These are phyloP conservation scores for Scutellaria baicalensis DNA, from an alignment of 257 asterid genomes.

Conservation along the genomic window DNA sequence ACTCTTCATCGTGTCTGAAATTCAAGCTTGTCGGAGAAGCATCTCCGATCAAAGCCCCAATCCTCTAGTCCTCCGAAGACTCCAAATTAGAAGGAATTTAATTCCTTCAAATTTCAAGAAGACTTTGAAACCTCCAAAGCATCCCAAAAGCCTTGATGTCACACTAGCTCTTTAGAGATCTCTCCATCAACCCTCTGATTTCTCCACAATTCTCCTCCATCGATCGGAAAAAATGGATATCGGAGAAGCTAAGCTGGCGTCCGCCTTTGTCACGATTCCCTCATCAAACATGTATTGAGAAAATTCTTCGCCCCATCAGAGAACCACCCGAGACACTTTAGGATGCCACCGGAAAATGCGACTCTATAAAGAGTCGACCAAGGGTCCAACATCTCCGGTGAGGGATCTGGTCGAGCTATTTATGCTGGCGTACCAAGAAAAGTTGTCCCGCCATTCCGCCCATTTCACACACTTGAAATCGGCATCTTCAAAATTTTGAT, in stretches of 20 bases:
- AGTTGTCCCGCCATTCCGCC: not conserved
- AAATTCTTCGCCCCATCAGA: slow-evolving; percentile 49
- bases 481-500: slow-evolving; percentile 36
- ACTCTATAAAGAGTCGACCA: slow-evolving; percentile 62
- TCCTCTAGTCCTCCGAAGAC: no score
- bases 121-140: no score
- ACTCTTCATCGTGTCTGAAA: no score
- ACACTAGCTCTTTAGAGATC: slow-evolving; percentile 75
- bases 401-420: slow-evolving; percentile 73
- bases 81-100: no score
- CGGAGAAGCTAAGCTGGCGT: slow-evolving; percentile 55
- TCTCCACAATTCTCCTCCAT: slow-evolving; percentile 2
- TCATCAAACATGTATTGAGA: slow-evolving; percentile 45
- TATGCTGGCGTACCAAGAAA: slow-evolving; percentile 77
- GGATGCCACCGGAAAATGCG: slow-evolving; percentile 47
- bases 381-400: slow-evolving; percentile 66
- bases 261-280: slow-evolving; percentile 48
- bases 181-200: slow-evolving; percentile 7
- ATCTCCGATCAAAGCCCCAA: no score
- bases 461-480: slow-evolving; percentile 70
- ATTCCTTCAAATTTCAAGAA: no score
- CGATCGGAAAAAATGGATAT: slow-evolving; percentile 49
- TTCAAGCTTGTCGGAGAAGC: no score
- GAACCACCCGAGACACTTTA: slow-evolving; percentile 49
- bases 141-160: no score